Percentiles rank a stretch among this genome's conserved stretches.
Evolutionary conservation across 2,329 filamentous ascomycete species (phyloP).

Genomic region (Sphaerulina populicola): DNA sequence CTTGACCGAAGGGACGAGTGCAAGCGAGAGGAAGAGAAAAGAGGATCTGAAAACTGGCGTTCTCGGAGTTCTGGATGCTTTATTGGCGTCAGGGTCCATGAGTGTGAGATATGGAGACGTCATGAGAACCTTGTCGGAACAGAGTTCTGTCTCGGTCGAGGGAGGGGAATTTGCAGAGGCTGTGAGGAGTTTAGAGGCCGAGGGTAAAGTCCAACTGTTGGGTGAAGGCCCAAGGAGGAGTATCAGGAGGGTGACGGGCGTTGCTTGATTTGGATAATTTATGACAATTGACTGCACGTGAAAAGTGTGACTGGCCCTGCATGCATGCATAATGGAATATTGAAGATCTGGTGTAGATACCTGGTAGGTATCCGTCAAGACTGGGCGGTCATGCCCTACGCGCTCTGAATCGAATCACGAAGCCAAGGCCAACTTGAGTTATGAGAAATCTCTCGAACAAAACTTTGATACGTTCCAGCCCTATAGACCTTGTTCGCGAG

Average conservation of each 20-base stretch:
- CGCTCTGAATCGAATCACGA: not conserved
- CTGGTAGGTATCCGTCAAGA: not conserved
- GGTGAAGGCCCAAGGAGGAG: constrained; percentile 79
- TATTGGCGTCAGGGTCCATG: constrained; percentile 55
- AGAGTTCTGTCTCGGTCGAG: constrained; percentile 62
- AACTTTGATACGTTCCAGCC: no score
- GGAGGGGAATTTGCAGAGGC: constrained; percentile 73
- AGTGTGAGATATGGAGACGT: constrained; percentile 73
- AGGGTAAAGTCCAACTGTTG: constrained; percentile 69
- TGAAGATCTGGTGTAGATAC: not conserved
- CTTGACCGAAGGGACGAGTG: constrained; percentile 85
- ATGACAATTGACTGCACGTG: not conserved
- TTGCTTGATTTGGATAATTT: constrained; percentile 26
- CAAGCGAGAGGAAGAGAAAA: constrained; percentile 72
- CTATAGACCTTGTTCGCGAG: no score
- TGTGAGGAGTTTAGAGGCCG: constrained; percentile 70
- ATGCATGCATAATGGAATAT: constrained; percentile 1
- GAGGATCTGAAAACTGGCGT: constrained; percentile 78
- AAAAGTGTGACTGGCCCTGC: not conserved
- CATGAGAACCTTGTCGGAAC: constrained; percentile 61
- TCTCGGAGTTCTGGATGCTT: constrained; percentile 67
- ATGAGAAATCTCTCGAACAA: no score
- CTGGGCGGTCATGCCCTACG: not conserved
- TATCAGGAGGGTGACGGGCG: constrained; percentile 64
- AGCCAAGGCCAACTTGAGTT: no score